Evolutionary conservation across 1,139 yeast genomes (phyloP).

Genomic region (Yamadazyma sp.): DNA sequence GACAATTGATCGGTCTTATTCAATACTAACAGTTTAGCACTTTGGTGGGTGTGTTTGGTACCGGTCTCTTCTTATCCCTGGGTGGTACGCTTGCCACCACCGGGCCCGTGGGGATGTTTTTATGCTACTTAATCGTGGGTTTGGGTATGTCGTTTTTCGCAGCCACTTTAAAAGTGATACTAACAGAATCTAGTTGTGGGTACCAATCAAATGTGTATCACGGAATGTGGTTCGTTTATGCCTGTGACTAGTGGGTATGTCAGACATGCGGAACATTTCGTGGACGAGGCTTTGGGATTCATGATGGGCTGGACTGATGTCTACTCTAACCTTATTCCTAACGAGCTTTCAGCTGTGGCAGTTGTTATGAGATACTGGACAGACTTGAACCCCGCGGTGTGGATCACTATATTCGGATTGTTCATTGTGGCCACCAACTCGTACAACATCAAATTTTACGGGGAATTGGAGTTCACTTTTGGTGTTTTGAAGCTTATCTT

Average conservation of each 20-base stretch:
- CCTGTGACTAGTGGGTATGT: constrained; percentile 63
- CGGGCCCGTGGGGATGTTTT: constrained; percentile 66
- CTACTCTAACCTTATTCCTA: constrained; percentile 38
- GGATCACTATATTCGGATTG: constrained; percentile 42
- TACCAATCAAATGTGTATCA: constrained; percentile 56
- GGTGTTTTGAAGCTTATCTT: constrained; percentile 52
- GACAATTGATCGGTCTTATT: too few relatives aligned
- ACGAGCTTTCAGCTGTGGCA: constrained; percentile 44
- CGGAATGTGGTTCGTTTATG: constrained; percentile 58
- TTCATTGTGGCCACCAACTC: constrained; percentile 35
- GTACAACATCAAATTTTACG: constrained; percentile 45
- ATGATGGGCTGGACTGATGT: constrained; percentile 63
- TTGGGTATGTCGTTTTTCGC: constrained; percentile 10
- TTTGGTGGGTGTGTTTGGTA: constrained; percentile 42
- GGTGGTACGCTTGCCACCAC: constrained; percentile 62
- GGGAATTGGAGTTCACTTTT: constrained; percentile 42
- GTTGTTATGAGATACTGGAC: constrained; percentile 43
- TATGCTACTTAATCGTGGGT: constrained; percentile 47
- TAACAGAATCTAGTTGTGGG: constrained; percentile 30
- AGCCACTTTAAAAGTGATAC: background rate
- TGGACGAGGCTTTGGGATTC: constrained; percentile 63
- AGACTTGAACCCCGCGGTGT: constrained; percentile 36
- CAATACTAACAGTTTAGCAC: constrained; percentile 18
- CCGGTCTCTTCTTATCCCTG: constrained; percentile 62
- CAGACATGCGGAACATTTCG: constrained; percentile 54